Evolutionary conservation across 1,284 basidiomycete species (phyloP), one percentile per base, ranked within the genome.

Genomic region (Ceratobasidium sp.): DNA sequence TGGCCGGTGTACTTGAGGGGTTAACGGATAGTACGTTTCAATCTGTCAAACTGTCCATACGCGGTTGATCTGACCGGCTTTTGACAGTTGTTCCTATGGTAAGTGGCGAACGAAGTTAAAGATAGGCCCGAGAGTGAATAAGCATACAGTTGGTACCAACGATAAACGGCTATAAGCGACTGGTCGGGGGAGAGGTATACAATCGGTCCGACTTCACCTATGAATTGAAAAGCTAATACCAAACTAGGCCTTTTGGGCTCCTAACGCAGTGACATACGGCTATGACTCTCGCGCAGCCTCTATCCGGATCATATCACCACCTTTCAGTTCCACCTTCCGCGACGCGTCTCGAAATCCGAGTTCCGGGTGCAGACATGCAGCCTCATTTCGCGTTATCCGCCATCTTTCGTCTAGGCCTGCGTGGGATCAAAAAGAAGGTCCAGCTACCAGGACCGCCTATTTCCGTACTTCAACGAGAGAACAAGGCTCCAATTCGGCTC

Each of bases 141-240:
- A 10, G 13, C 27, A 40, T 25, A 10, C 58, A 75, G 90, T 81
- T 97, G 69, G 95, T 96, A 38, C 94, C 95, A 0, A 97, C 92
- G 0, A 91, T 97, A 79, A 96, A 96, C 76, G 94, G 94, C n/a
- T 99, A 98, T 82, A 99, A 98, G 78, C 92, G 96, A 22, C 86
- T 99, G 13, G 89, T 94, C 17, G 95, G 92, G n/a, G 95, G 95
- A 20, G 93, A 94, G 77, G 89, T 78, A 68, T 65, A 77, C 20
- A 34, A 7, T 22, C 25, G 40, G 12, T n/a, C 29, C 25, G 20
- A 31, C 17, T 17, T 5, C 22, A 15, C 32, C 29, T 43, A 27
- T 45, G 29, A 29, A 58, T 29, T n/a, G 34, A 2, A 42, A 15
- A 8, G 7, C 25, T 43, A 45, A 20, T n/a, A 50, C 10, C 49